Evolutionary conservation across 2,329 filamentous ascomycete species (phyloP), one percentile per base, ranked within the genome.

Genomic region (Ophiocordyceps camponoti-floridani): DNA sequence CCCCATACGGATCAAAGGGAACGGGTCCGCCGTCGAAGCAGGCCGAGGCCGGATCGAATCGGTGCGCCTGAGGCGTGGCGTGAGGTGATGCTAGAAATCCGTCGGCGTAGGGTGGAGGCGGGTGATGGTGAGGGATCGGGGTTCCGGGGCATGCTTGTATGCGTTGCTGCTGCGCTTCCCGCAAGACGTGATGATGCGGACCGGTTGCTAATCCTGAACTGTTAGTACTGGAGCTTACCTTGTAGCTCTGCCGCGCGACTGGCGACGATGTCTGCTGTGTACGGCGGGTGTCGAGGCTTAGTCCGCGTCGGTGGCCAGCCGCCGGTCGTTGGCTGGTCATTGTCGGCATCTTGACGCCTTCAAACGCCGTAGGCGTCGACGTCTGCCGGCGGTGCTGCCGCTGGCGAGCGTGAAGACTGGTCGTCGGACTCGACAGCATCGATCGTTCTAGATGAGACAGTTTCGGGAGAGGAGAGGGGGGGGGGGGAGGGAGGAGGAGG

Each of bases 131-230:
- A 51, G 50, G 53, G 52, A 47, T 58, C 52, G 57, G 47, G 58
- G 56, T 52, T 74, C 82, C 80, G 77, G 82, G 82, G 77, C 83
- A 79, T 75, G 76, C 75, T 74, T 64, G 62, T 50, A 78, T 74
- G 75, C 77, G 77, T 71, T 87, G 84, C 79, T 84, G 78, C 77
- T 89, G 85, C 79, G 82, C 75, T 84, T 84, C 83, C 81, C 81
- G 82, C 79, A 86, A 75, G 68, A 77, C 73, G 45, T 55, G 53
- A 75, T 86, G 82, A 75, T 88, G 83, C 74, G 69, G 67, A 54
- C 49, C 53, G 48, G 51, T 66, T 67, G 73, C 55, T 69, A 69
- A 64, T 73, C 68, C 68, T 69, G 66, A 61, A 60, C 68, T 62
- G 66, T 72, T 75, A 66, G 68, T 71, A 62, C 57, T 54, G 52